Evolutionary conservation across 768 basidiomycete genomes (phyloP).

Genomic region (Lentinula aciculospora): DNA sequence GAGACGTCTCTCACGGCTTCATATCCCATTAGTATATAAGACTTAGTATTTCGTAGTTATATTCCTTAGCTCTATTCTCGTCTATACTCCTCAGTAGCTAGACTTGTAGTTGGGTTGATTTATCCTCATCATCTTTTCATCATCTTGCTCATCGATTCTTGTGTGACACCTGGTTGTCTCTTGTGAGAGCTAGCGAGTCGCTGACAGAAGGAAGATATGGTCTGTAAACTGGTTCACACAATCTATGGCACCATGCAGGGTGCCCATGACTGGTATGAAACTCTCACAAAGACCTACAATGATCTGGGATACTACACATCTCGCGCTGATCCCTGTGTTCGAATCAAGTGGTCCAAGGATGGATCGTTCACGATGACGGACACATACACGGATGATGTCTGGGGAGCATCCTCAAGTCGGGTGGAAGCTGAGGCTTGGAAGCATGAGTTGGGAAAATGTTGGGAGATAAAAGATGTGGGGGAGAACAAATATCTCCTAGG

Average conservation of each 20-base stretch:
- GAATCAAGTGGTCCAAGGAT: background rate
- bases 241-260: constrained; percentile 1
- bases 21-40: too few relatives aligned
- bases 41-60: too few relatives aligned
- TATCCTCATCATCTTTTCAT: too few relatives aligned
- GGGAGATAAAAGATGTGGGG: background rate
- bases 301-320: constrained; percentile 11
- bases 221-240: background rate
- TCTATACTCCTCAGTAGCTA: too few relatives aligned
- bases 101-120: too few relatives aligned
- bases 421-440: constrained; percentile 3
- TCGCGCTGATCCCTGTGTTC: constrained; percentile 15
- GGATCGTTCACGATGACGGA: constrained; percentile 11
- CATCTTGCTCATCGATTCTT: too few relatives aligned
- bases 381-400: constrained; percentile 15
- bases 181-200: too few relatives aligned
- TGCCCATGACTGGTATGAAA: background rate
- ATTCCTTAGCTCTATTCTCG: too few relatives aligned
- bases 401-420: constrained; percentile 7
- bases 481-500: background rate
- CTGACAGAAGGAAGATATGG: background rate
- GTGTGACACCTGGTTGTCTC: too few relatives aligned
- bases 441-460: constrained; percentile 1
- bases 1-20: too few relatives aligned
- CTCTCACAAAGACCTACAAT: background rate